Conservation (phyloP, 2,329 filamentous ascomycete genomes). For the Basipetospora chlamydospora region DNA sequence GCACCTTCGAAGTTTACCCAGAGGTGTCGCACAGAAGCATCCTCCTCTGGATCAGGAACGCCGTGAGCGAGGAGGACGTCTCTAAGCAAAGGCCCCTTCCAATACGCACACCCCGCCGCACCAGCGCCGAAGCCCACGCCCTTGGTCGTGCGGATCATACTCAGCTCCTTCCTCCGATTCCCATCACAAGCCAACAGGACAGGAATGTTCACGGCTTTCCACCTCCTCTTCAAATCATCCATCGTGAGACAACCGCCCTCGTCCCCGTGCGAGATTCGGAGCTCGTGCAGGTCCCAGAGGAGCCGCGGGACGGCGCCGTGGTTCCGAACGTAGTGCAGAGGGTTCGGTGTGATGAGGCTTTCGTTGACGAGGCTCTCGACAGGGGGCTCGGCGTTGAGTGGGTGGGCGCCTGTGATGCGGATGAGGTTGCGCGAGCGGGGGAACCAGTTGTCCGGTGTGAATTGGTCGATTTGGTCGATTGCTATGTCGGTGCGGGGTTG, state of each 20-base stretch:
- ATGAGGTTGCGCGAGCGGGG: constrained; percentile 30
- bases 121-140: constrained; percentile 32
- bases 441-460: constrained; percentile 38
- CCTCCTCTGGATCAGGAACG: constrained; percentile 12
- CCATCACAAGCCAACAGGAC: constrained; percentile 33
- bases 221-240: constrained; percentile 26
- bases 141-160: constrained; percentile 31
- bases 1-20: constrained; percentile 37
- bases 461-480: constrained; percentile 34
- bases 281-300: constrained; percentile 31
- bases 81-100: constrained; percentile 29
- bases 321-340: constrained; percentile 36
- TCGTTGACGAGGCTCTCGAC: constrained; percentile 26
- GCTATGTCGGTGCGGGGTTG: constrained; percentile 11
- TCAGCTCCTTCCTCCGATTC: constrained; percentile 35
- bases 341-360: constrained; percentile 34
- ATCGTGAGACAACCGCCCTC: constrained; percentile 23
- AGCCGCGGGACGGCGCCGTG: constrained; percentile 36
- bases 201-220: constrained; percentile 30
- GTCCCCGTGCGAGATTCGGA: constrained; percentile 26
- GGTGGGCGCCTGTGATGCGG: constrained; percentile 36
- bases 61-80: constrained; percentile 29
- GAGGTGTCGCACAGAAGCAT: constrained; percentile 1
- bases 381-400: constrained; percentile 32
- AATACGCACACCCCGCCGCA: constrained; percentile 33